phyloP scores from a whole-genome alignment of 208 protist genomes.

The Leishmania turanica region DNA sequence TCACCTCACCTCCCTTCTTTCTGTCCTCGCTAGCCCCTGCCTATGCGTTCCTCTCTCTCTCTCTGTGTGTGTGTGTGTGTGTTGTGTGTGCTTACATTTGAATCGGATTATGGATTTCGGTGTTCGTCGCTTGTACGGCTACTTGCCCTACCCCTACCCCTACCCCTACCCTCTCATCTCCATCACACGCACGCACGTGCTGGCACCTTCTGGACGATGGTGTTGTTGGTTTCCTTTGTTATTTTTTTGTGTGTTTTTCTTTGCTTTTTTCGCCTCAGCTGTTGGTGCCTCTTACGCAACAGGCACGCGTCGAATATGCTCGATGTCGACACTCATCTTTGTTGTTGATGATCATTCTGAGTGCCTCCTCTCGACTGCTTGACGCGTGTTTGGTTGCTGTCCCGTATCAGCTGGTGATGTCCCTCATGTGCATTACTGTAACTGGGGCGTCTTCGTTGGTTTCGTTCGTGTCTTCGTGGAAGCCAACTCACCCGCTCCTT shows the following conservation, averaged over 20 bases:
- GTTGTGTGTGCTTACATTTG: background rate
- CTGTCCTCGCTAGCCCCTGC: background rate
- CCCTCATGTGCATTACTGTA: background rate
- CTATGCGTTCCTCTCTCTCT: background rate
- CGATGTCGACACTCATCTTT: no score
- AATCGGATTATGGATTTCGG: background rate
- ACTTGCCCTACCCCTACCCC: background rate
- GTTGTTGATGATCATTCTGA: no score
- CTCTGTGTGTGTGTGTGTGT: slow-evolving; percentile 4
- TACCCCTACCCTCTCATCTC: background rate
- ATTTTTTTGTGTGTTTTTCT: background rate
- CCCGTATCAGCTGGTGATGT: background rate
- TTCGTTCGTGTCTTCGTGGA: background rate
- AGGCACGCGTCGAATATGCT: no score
- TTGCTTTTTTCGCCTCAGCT: no score
- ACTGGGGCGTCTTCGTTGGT: background rate
- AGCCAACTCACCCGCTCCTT: background rate
- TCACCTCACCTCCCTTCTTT: background rate
- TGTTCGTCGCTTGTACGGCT: background rate
- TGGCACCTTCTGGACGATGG: background rate
- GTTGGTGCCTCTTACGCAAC: no score
- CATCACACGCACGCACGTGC: background rate
- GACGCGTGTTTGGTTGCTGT: no score
- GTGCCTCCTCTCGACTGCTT: no score
- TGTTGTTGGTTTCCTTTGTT: no score